phyloP scores from a whole-genome alignment of 2,329 filamentous ascomycete species.

The Incumbomyces lentus region DNA sequence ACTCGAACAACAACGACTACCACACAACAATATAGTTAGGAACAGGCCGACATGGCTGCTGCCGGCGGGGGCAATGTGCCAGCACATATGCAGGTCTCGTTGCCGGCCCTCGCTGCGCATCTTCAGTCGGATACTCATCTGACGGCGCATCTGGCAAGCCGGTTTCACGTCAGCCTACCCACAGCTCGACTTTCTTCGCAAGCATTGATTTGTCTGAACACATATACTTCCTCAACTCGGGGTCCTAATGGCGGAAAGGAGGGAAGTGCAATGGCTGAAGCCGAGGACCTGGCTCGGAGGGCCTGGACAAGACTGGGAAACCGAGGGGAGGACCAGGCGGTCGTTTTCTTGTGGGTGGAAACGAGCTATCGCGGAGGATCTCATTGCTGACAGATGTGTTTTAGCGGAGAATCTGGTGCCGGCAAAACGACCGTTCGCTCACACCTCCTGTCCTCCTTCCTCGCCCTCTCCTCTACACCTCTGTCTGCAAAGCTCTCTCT shows the following conservation, averaged over 20 bases:
- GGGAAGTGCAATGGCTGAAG: constrained; percentile 83
- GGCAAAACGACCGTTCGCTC: constrained; percentile 92
- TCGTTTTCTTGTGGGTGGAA: constrained; percentile 74
- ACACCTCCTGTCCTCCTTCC: constrained; percentile 73
- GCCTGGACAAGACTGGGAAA: constrained; percentile 78
- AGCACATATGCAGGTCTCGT: constrained; percentile 67
- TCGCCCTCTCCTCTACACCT: constrained; percentile 84
- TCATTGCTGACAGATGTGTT: constrained; percentile 8
- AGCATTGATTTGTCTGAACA: constrained; percentile 85
- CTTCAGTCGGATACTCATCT: constrained; percentile 43
- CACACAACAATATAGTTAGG: not conserved
- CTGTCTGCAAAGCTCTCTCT: constrained; percentile 72
- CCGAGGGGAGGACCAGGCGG: constrained; percentile 83
- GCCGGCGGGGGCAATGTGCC: constrained; percentile 35
- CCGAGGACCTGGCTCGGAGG: constrained; percentile 79
- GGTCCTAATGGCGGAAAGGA: constrained; percentile 85
- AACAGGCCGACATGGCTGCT: constrained; percentile 28
- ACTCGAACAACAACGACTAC: too few species aligned
- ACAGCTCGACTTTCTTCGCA: constrained; percentile 85
- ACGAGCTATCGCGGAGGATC: not conserved
- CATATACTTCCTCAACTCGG: constrained; percentile 78
- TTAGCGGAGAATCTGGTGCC: constrained; percentile 84
- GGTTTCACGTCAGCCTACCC: constrained; percentile 79
- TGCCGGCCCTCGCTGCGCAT: constrained; percentile 75
- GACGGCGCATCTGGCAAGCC: constrained; percentile 41